Conservation (phyloP, 345 rosid genomes). For the Eucalyptus viminalis region DNA sequence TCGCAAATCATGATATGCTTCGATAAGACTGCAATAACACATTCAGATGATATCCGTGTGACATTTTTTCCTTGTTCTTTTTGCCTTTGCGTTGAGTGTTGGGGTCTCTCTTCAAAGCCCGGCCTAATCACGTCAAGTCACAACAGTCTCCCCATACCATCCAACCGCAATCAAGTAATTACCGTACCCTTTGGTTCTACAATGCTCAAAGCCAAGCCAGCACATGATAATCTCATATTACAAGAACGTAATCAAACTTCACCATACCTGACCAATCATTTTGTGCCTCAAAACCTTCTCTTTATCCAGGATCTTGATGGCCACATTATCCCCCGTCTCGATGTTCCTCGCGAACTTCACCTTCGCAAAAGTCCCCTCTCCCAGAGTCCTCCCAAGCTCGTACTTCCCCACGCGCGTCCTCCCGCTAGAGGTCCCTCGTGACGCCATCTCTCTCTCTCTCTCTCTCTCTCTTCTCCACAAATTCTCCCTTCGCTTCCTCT, state of each 20-base stretch:
- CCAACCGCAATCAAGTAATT: neutral
- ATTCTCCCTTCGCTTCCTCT: neutral
- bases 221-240: neutral
- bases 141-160: neutral
- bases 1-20: neutral
- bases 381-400: slow-evolving; percentile 86
- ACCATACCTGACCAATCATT: slow-evolving; percentile 81
- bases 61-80: neutral
- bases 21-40: neutral
- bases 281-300: slow-evolving; percentile 83
- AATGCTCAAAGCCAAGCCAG: neutral
- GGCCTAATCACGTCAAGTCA: neutral
- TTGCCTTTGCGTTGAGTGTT: neutral
- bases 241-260: neutral
- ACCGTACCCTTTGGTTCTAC: neutral
- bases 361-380: slow-evolving; percentile 97
- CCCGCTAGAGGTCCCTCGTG: slow-evolving; percentile 21
- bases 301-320: slow-evolving; percentile 89
- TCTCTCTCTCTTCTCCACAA: neutral
- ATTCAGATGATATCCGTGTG: neutral
- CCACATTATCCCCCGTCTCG: slow-evolving; percentile 69
- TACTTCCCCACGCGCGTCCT: slow-evolving; percentile 97
- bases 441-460: slow-evolving; percentile 15
- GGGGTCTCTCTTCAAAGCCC: neutral
- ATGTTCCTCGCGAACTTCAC: slow-evolving; percentile 82